A percentile compares a stretch with the other conserved stretches of the same genome.
Conservation (phyloP, 208 protist species). For the Trypanosoma congolense region DNA sequence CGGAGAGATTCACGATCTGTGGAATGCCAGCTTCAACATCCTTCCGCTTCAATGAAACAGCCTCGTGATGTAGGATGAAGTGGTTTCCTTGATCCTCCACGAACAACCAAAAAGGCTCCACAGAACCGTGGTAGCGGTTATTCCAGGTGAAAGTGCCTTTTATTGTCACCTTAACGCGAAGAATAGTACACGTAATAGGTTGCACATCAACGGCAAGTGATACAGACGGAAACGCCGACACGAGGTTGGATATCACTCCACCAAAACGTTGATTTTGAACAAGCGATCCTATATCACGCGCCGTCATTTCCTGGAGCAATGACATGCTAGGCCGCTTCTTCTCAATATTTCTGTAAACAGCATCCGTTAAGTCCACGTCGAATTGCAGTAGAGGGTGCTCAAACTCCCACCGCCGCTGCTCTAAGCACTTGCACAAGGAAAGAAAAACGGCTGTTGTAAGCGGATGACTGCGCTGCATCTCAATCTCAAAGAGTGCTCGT, state of each 20-base stretch:
- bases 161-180: conserved; percentile 92
- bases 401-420: conserved; percentile 92
- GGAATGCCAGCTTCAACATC: conserved; percentile 70
- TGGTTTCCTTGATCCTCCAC: conserved; percentile 96
- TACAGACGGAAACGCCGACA: conserved; percentile 90
- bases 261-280: conserved; percentile 84
- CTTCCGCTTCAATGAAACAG: conserved; percentile 74
- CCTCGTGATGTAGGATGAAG: conserved; percentile 92
- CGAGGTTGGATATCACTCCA: conserved; percentile 69
- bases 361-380: conserved; percentile 68
- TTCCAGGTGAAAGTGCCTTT: conserved; percentile 92
- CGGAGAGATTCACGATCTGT: conserved; percentile 90
- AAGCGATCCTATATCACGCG: conserved; percentile 78
- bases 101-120: conserved; percentile 94
- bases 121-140: conserved; percentile 88
- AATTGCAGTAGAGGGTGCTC: conserved; percentile 91
- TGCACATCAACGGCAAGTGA: conserved; percentile 88
- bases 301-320: conserved; percentile 71
- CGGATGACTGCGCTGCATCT: conserved; percentile 89
- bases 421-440: conserved; percentile 91
- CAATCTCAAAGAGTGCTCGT: conserved; percentile 97
- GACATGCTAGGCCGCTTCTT: conserved; percentile 72
- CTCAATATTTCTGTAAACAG: conserved; percentile 68
- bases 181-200: conserved; percentile 96
- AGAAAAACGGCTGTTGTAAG: conserved; percentile 84